Percentiles rank a stretch among this genome's conserved stretches.
Conservation (phyloP, 2,329 filamentous ascomycete genomes). For the Sclerotinia minor region DNA sequence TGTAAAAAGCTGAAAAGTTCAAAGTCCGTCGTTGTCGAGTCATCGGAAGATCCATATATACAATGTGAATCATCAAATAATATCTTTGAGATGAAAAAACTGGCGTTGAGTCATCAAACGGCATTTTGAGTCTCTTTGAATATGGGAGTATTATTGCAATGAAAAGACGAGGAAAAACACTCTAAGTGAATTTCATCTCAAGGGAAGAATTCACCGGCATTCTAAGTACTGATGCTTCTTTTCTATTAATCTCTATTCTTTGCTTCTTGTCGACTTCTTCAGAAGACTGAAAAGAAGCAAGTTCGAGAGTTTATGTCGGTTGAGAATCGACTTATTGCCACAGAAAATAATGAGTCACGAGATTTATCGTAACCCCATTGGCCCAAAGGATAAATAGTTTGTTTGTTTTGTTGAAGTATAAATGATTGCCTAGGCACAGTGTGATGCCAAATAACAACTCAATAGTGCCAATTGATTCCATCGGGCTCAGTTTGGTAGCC, state of each 20-base stretch:
- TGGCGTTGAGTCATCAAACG: background rate
- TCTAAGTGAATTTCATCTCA: background rate
- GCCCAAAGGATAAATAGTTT: background rate
- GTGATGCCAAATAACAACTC: background rate
- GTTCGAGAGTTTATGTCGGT: background rate
- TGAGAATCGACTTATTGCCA: background rate
- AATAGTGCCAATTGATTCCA: background rate
- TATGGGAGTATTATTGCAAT: background rate
- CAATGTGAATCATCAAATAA: background rate
- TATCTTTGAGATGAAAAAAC: background rate
- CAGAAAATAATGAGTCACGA: background rate
- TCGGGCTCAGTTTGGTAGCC: too few species aligned
- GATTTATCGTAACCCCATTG: background rate
- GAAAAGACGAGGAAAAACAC: background rate
- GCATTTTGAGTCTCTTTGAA: background rate
- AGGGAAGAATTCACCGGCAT: background rate
- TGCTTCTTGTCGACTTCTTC: too few species aligned
- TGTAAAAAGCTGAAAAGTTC: background rate
- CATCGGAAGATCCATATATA: background rate
- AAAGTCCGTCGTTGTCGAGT: background rate
- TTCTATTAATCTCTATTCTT: background rate
- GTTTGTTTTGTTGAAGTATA: background rate
- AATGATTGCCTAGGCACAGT: background rate
- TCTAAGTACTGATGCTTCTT: background rate
- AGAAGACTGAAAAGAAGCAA: background rate